Evolutionary conservation across 352 stramenopile species (phyloP).

Genomic region (Globisporangium uncinulatum): DNA sequence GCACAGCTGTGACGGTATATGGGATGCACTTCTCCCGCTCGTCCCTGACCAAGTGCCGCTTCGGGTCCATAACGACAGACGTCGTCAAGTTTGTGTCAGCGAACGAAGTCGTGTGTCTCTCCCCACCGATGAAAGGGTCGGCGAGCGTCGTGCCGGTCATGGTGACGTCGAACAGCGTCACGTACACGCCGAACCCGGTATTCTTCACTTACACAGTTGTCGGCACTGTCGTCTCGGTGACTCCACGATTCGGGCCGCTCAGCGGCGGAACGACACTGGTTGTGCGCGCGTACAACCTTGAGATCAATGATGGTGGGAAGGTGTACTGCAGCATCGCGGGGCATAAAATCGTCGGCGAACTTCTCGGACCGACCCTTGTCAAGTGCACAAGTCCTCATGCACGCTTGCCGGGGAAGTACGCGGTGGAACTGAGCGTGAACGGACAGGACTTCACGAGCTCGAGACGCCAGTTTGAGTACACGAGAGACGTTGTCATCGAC

Average conservation of each 20-base stretch:
- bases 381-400: constrained; percentile 40
- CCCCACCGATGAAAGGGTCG: constrained; percentile 39
- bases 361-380: constrained; percentile 29
- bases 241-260: constrained; percentile 40
- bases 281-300: constrained; percentile 52
- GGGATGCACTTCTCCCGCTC: constrained; percentile 76
- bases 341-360: constrained; percentile 17
- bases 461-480: constrained; percentile 38
- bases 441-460: constrained; percentile 44
- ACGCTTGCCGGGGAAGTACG: constrained; percentile 16
- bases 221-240: constrained; percentile 46
- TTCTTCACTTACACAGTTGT: constrained; percentile 77
- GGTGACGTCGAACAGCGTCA: constrained; percentile 69
- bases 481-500: constrained; percentile 34
- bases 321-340: constrained; percentile 48
- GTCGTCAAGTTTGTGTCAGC: constrained; percentile 64
- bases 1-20: constrained; percentile 78
- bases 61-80: constrained; percentile 52
- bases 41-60: constrained; percentile 58
- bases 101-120: constrained; percentile 63
- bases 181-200: constrained; percentile 50
- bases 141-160: constrained; percentile 35
- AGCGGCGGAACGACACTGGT: constrained; percentile 48
- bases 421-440: constrained; percentile 58
- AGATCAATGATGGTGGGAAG: constrained; percentile 25